Evolutionary conservation across 768 basidiomycete species (phyloP), one percentile per base, ranked within the genome.

Genomic region (Phlebiopsis flavidoalba): DNA sequence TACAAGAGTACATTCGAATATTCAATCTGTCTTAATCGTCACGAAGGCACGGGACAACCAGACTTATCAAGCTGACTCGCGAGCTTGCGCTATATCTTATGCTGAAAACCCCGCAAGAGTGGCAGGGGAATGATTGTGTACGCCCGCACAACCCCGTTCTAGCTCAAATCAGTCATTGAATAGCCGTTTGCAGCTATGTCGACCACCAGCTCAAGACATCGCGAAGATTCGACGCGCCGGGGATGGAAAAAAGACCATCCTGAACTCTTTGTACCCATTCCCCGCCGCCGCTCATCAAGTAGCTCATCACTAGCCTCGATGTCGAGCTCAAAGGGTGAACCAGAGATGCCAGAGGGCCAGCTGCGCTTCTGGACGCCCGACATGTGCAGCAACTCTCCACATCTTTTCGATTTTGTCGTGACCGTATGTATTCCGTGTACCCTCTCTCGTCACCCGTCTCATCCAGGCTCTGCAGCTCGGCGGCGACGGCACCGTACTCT

Each of bases 21-120:
- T 98, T 60, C 94, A 98, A 73, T 93, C 84, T 61, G 82, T 99
- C 64, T 81, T 99, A 60, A 93, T 99, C 71, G 87, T 99, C 65
- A 99, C 97, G 49, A 99, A 99, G 74, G 97, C 97, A 43, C 81
- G 95, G 55, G 97, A 99, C 77, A 99, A 98, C n/a, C 71, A 82
- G 93, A 57, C 84, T 99, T 55, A 98, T 98, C 78, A 88, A 90
- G 70, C 83, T 99, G 51, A 99, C 97, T 0, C 83, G 95, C 53
- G 88, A 98, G 71, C 82, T 99, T 36, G 95, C 97, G 0, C 77
- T 98, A 19, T 98, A 95, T 73, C 85, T 98, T 60, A 98, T 99
- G 97, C 78, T 87, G 61, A 96, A n/a, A 91, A 75, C 84, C 77
- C n/a, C 79, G 83, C 15, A 77, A 79, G 52, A 83, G 84, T 19